Evolutionary conservation across 73 alveolate genomes (phyloP).

Genomic region (Blepharisma stoltei): DNA sequence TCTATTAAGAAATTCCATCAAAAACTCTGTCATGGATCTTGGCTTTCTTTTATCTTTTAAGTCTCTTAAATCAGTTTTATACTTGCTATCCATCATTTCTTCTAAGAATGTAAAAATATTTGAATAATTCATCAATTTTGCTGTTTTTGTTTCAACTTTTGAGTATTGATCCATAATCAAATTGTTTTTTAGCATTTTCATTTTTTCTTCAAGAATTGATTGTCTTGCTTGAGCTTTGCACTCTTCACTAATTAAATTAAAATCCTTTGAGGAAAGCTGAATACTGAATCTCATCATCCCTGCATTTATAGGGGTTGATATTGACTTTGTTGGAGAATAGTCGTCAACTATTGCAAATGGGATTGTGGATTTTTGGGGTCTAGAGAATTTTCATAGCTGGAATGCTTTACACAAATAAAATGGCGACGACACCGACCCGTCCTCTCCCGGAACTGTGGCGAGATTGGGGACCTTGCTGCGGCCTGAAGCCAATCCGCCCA

Average conservation of each 20-base stretch:
- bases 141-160: background rate
- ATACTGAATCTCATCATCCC: too few species aligned
- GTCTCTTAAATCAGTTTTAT: background rate
- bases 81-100: constrained; percentile 23
- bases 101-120: constrained; percentile 7
- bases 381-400: too few species aligned
- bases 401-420: too few species aligned
- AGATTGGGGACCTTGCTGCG: too few species aligned
- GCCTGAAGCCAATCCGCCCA: too few species aligned
- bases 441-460: too few species aligned
- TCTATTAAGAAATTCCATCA: constrained; percentile 5
- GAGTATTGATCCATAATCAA: background rate
- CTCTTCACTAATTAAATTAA: background rate
- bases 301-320: too few species aligned
- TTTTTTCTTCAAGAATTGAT: background rate
- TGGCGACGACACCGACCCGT: too few species aligned
- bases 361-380: too few species aligned
- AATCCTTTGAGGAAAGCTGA: too few species aligned
- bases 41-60: constrained; percentile 15
- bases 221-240: constrained; percentile 6
- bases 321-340: too few species aligned
- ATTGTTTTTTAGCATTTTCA: background rate
- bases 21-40: constrained; percentile 18
- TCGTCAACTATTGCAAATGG: too few species aligned
- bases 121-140: background rate